Percentiles rank a stretch among this genome's conserved stretches.
phyloP scores from a whole-genome alignment of 2,329 filamentous ascomycete species.

The Akanthomyces uredinophilus region DNA sequence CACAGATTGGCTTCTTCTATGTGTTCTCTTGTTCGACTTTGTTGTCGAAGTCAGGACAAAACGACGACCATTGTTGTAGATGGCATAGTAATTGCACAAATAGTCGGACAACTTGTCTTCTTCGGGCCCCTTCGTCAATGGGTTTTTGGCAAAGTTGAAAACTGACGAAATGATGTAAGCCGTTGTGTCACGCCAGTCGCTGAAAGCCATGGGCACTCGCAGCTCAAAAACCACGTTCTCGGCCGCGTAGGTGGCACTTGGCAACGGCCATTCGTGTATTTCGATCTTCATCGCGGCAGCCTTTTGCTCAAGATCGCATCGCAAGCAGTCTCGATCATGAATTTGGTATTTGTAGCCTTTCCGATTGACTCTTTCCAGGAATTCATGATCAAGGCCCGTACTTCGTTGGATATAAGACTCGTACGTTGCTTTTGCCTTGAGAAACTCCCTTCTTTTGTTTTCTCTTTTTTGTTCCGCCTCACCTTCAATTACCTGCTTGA shows the following conservation, averaged over 20 bases:
- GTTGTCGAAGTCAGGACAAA: conserved; percentile 5
- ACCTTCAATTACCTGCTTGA: not conserved
- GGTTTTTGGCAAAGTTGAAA: not conserved
- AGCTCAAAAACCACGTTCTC: conserved; percentile 2
- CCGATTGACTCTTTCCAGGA: not conserved
- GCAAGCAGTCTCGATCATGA: not conserved
- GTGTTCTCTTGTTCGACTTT: not conserved
- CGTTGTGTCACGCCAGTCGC: not conserved
- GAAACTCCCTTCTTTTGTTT: not conserved
- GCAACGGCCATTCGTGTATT: conserved; percentile 11
- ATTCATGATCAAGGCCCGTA: not conserved
- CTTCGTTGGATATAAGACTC: not conserved
- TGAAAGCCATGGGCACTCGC: not conserved
- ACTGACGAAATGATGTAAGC: not conserved
- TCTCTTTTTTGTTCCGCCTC: not conserved
- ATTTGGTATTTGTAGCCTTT: not conserved
- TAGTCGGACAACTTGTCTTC: not conserved
- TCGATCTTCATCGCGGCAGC: not conserved
- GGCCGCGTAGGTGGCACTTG: not conserved
- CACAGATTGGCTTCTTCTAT: not conserved
- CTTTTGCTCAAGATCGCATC: not conserved
- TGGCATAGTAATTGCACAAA: not conserved
- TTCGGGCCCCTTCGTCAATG: too few relatives aligned
- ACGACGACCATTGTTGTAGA: not conserved
- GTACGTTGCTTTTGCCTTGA: not conserved